A percentile compares a stretch with the other conserved stretches of the same genome.
phyloP scores from a whole-genome alignment of 2,329 filamentous ascomycete species.

The Leptographium lundbergii region DNA sequence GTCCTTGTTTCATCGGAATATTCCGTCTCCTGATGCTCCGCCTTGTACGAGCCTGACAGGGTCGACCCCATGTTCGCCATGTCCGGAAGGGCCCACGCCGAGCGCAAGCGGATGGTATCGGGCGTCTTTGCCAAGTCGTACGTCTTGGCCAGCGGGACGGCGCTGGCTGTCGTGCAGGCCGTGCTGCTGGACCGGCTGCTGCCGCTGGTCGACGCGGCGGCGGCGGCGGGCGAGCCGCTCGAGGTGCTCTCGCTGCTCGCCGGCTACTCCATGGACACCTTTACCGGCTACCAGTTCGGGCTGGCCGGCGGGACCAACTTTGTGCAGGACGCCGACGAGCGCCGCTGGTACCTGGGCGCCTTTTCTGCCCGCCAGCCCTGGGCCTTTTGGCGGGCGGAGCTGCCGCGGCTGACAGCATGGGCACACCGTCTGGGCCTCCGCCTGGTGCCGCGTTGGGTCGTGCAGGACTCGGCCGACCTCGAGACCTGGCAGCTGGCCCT shows the following conservation, averaged over 20 bases:
- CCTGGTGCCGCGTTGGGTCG: background rate
- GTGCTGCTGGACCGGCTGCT: background rate
- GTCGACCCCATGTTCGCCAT: constrained; percentile 3
- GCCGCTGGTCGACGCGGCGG: background rate
- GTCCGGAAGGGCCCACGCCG: background rate
- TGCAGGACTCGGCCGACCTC: background rate
- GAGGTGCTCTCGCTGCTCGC: background rate
- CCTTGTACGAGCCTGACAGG: background rate
- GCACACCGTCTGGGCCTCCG: background rate
- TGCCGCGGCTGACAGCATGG: background rate
- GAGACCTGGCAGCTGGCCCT: constrained; percentile 1
- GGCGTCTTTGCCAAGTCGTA: background rate
- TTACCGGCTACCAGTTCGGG: constrained; percentile 1
- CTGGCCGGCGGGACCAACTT: background rate
- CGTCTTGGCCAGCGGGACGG: background rate
- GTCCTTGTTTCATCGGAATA: background rate
- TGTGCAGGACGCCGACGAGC: background rate
- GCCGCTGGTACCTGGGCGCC: background rate
- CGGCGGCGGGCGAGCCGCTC: background rate
- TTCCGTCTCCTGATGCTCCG: background rate
- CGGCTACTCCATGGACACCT: constrained; percentile 1
- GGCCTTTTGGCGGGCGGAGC: background rate
- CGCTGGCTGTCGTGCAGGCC: background rate
- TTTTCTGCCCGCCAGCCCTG: background rate
- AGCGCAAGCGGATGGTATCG: constrained; percentile 2